Evolutionary conservation across 2,329 filamentous ascomycete genomes (phyloP), one percentile per base, ranked within the genome.

Genomic region (Claviceps pazoutovae): DNA sequence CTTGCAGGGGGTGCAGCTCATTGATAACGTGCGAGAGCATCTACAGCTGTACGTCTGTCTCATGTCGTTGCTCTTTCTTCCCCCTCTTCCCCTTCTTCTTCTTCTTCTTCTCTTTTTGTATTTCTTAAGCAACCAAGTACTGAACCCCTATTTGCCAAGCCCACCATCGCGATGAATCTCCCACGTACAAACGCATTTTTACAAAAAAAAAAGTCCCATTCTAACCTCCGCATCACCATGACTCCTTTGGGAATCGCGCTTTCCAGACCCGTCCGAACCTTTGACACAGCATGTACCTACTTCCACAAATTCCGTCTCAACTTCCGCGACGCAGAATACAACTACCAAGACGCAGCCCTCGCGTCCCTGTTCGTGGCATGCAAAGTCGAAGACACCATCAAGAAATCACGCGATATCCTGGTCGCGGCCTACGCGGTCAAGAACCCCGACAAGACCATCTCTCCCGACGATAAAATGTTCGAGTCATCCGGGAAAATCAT

Each of bases 301-400:
- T 98, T 90, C 64, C 91, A 97, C 73, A 89, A 89, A 59, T 96
- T 96, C 65, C 83, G 91, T 36, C 76, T 97, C 50, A 80, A 84
- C 46, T 89, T 95, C 62, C 78, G 83, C n/a, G 88, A 90, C 59
- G 81, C 74, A 57, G 89, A 95, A 61, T 95, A 95, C 67, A 86
- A 86, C 65, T 89, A 83, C 57, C 69, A 88, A 66, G 91, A 97
- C 64, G 90, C 88, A 1, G 88, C 91, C 0, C 80, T 93, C 6
- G 88, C 93, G 1, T 85, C 88, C 23, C 73, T 98, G 8, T 91
- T 97, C 62, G 86, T 90, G 2, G 90, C 90, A 2, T 97, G 91
- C 74, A 98, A 98, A 71, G 89, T 94, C 46, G 93, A 98, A 68
- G 93, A 98, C 66, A 98, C 93, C 0, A 79, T 96, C 58, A 98